These are phyloP conservation scores for Entomortierella lignicola DNA, from an alignment of 192 early-diverging fungal species.

Conservation along the genomic window DNA sequence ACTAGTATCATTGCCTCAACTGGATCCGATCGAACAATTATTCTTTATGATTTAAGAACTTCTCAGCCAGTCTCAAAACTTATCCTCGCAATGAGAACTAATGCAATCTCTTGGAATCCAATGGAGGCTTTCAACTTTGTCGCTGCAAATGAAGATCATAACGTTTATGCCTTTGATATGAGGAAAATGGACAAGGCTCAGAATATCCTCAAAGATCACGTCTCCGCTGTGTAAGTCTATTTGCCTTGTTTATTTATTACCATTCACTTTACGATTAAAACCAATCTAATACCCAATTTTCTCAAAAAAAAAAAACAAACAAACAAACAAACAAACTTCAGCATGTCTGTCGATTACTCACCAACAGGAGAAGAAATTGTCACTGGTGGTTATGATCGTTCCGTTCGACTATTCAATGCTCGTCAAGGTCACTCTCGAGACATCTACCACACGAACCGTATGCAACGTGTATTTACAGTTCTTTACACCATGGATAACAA, in stretches of 20 bases:
- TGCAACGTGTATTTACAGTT: conserved; percentile 96
- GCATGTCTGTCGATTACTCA: conserved; percentile 96
- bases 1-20: conserved; percentile 92
- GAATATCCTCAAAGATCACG: conserved; percentile 95
- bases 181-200: conserved; percentile 87
- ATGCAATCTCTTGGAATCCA: conserved; percentile 99
- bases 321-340: too few species aligned
- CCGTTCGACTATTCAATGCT: conserved; percentile 88
- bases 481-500: conserved; percentile 95
- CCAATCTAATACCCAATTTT: too few species aligned
- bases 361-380: conserved; percentile 97
- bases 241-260: background rate
- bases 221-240: conserved; percentile 88
- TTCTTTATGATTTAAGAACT: conserved; percentile 94
- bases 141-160: conserved; percentile 97
- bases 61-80: conserved; percentile 87
- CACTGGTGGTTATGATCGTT: conserved; percentile 95
- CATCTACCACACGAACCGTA: conserved; percentile 97
- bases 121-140: conserved; percentile 99
- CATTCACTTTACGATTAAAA: too few species aligned
- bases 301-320: background rate
- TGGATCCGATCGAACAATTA: conserved; percentile 94
- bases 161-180: conserved; percentile 98
- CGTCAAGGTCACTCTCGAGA: conserved; percentile 87
- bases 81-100: conserved; percentile 88